These are phyloP conservation scores for Inonotus obliquus DNA, from an alignment of 1,284 basidiomycete genomes.

Conservation along the genomic window DNA sequence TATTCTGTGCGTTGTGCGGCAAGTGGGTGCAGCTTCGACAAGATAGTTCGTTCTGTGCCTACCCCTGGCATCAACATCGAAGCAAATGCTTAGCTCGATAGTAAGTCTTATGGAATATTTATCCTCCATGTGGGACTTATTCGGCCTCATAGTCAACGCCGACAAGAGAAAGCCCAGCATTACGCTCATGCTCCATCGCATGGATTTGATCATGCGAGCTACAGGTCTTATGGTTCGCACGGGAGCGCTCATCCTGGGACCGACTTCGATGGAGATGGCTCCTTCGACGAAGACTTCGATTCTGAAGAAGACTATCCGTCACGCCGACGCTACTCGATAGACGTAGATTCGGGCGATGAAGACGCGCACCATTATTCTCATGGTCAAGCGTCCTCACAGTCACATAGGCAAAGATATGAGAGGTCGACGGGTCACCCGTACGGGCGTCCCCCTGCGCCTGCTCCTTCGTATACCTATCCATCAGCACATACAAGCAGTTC, in stretches of 20 bases:
- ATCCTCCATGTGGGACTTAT: no score
- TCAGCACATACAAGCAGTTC: not conserved
- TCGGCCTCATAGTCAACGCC: conserved; percentile 5
- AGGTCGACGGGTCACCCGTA: not conserved
- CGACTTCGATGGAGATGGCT: conserved; percentile 15
- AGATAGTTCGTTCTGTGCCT: conserved; percentile 68
- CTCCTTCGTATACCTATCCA: not conserved
- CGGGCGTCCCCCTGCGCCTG: not conserved
- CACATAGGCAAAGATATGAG: conserved; percentile 2
- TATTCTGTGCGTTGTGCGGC: conserved; percentile 66
- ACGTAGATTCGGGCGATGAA: conserved; percentile 7
- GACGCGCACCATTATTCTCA: not conserved
- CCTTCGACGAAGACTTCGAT: conserved; percentile 33
- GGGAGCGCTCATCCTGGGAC: conserved; percentile 22
- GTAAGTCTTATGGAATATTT: conserved; percentile 39
- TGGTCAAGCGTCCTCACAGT: not conserved
- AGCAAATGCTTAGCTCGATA: conserved; percentile 61
- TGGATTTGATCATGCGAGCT: not conserved
- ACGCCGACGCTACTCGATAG: not conserved
- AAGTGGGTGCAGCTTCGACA: conserved; percentile 78
- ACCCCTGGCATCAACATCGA: conserved; percentile 74
- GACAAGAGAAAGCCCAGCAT: conserved; percentile 13
- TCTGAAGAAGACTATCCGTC: conserved; percentile 32
- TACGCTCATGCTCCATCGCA: not conserved
- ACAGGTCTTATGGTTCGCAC: conserved; percentile 21